Evolutionary conservation across 441 rosid species (phyloP).

Genomic region (Erysimum cheiri): DNA sequence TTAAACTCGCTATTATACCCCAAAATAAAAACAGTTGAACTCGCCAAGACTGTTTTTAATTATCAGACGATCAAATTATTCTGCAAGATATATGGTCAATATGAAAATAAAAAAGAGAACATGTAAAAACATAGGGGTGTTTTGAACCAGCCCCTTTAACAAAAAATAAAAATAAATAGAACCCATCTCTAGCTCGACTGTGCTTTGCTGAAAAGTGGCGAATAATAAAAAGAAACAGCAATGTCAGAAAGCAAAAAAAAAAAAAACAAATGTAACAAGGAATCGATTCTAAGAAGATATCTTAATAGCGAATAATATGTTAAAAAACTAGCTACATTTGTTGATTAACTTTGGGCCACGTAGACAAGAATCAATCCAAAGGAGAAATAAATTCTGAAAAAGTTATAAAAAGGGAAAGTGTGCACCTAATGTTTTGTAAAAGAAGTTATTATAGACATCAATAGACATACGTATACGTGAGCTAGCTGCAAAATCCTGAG

Average conservation of each 20-base stretch:
- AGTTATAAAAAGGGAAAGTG: conserved; percentile 8
- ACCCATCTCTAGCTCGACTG: conserved; percentile 18
- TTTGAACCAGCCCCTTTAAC: too few species aligned
- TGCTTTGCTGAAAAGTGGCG: conserved; percentile 31
- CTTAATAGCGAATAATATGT: background rate
- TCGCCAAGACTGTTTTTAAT: too few species aligned
- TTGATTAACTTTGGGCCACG: conserved; percentile 2
- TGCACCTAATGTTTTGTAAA: background rate
- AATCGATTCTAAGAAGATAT: conserved; percentile 25
- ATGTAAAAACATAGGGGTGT: too few species aligned
- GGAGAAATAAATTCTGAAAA: conserved; percentile 31
- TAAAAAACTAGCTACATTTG: background rate
- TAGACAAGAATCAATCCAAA: conserved; percentile 35
- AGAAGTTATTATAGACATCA: background rate
- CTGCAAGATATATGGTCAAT: too few species aligned
- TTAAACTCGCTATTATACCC: too few species aligned
- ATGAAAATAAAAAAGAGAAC: too few species aligned
- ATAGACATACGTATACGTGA: background rate
- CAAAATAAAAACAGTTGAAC: too few species aligned
- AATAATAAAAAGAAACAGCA: conserved; percentile 12
- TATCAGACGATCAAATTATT: too few species aligned
- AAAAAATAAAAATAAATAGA: background rate
- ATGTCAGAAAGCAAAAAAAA: background rate
- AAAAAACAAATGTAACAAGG: background rate
- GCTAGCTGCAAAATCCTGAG: background rate